phyloP scores from a whole-genome alignment of 768 basidiomycete species.

The Lactifluus hygrophoroides region DNA sequence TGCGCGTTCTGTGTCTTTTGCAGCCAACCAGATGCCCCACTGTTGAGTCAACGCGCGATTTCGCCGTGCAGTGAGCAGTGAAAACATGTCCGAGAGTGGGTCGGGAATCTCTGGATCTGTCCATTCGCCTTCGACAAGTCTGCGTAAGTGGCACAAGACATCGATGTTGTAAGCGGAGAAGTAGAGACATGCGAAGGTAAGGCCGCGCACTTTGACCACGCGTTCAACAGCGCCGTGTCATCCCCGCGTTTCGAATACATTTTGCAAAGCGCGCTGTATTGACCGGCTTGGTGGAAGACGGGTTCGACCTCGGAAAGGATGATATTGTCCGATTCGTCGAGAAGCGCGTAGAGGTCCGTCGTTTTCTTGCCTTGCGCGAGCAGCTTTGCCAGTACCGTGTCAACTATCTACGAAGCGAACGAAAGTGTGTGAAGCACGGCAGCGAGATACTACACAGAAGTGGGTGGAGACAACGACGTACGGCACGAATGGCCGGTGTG shows the following conservation, averaged over 20 bases:
- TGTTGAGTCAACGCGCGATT: constrained; percentile 56
- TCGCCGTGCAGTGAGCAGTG: constrained; percentile 45
- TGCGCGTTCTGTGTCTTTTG: constrained; percentile 57
- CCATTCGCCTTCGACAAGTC: constrained; percentile 60
- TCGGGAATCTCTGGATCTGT: constrained; percentile 54
- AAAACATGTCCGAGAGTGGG: constrained; percentile 52
- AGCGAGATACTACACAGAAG: neutral
- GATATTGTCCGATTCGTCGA: constrained; percentile 45
- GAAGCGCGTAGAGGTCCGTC: constrained; percentile 49
- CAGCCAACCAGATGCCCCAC: constrained; percentile 78
- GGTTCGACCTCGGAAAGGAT: constrained; percentile 56
- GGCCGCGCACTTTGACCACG: constrained; percentile 54
- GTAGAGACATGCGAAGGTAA: neutral
- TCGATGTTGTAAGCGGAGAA: neutral
- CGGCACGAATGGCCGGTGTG: constrained; percentile 19
- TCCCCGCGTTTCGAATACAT: constrained; percentile 51
- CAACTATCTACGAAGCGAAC: constrained; percentile 47
- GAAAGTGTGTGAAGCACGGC: neutral
- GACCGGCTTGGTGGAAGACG: constrained; percentile 39
- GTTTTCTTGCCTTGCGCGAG: constrained; percentile 54
- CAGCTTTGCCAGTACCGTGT: constrained; percentile 72
- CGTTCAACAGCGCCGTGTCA: constrained; percentile 52
- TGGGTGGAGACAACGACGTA: constrained; percentile 6
- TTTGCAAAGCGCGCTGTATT: constrained; percentile 53
- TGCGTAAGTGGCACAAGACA: constrained; percentile 23